Evolutionary conservation across 192 early-diverging fungal species (phyloP), one percentile per base, ranked within the genome.

Genomic region (Coemansia asiatica): DNA sequence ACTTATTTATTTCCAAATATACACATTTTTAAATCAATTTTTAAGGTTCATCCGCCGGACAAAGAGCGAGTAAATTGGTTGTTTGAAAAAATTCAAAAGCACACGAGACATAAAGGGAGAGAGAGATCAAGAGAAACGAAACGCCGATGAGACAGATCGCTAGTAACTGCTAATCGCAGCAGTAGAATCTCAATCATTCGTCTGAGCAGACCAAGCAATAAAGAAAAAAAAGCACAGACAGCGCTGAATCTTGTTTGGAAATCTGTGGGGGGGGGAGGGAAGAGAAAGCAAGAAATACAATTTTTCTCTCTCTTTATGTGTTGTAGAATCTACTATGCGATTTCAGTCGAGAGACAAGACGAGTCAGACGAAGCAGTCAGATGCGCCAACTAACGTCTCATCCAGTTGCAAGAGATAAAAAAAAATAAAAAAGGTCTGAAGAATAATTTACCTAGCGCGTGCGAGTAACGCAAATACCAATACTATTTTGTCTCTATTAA

Each of bases 261-360:
- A 6, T 18, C 1, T 56, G 60, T n/a, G 63, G 27, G 49, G 28
- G 26, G n/a, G 26, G 46, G 38, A 6, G 47, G 29, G 29, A 36
- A 19, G 38, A 6, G 47, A 26, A 31, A 36, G 19, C 38, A 36
- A 26, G 49, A 33, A 19, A 47, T 22, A 18, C 25, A 1, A 31
- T 44, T 13, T 13, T 16, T 15, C 40, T 70, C 68, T 59, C 74
- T 67, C 33, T 55, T 62, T 26, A n/a, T 46, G 64, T 31, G 64
- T 66, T 58, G 68, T 53, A 64, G 29, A 51, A 63, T 50, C 66
- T 76, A 69, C 74, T 70, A 61, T 64, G 51, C 48, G 36, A 51
- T 61, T 29, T 35, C 69, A 61, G 64, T 66, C 67, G 48, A 63
- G 28, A 70, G 60, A 66, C 67, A 67, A 63, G 50, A 55, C 57